These are phyloP conservation scores for Podospora anserina DNA, from an alignment of 495 filamentous ascomycete genomes.

Conservation along the genomic window DNA sequence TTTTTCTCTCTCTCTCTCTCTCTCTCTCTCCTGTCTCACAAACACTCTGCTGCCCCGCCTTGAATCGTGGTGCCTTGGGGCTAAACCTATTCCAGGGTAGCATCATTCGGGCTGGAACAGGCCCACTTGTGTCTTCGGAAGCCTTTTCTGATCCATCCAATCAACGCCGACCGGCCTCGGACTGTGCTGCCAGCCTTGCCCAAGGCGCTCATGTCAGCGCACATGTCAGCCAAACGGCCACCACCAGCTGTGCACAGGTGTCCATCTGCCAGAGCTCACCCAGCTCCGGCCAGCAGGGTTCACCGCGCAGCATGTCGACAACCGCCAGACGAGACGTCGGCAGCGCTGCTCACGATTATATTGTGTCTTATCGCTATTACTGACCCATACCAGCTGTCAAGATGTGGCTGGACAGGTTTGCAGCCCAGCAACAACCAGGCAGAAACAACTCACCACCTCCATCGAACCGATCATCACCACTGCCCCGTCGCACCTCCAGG, in stretches of 20 bases:
- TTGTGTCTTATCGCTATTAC: neutral
- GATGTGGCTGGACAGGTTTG: slow-evolving; percentile 90
- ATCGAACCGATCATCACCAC: slow-evolving; percentile 67
- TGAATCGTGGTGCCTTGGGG: slow-evolving; percentile 1
- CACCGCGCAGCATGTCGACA: neutral
- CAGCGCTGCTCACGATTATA: slow-evolving; percentile 7
- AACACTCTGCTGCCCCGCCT: slow-evolving; percentile 3
- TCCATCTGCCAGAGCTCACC: neutral
- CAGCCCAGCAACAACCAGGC: slow-evolving; percentile 57
- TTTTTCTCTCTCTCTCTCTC: too few relatives aligned
- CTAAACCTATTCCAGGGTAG: neutral
- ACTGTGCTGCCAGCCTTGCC: neutral
- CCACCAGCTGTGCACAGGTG: neutral
- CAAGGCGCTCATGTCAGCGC: neutral
- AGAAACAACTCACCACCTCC: slow-evolving; percentile 53
- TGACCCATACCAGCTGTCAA: slow-evolving; percentile 16
- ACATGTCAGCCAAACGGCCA: neutral
- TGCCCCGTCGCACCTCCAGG: slow-evolving; percentile 54
- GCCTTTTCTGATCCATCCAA: neutral
- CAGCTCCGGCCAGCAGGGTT: neutral
- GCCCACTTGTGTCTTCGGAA: neutral
- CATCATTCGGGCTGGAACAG: neutral
- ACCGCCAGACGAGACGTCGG: neutral
- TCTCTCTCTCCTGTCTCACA: neutral
- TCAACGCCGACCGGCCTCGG: neutral